Percentiles rank a stretch among this genome's conserved stretches.
Evolutionary conservation across 2,329 filamentous ascomycete genomes (phyloP).

Genomic region (Elsinoe arachidis): DNA sequence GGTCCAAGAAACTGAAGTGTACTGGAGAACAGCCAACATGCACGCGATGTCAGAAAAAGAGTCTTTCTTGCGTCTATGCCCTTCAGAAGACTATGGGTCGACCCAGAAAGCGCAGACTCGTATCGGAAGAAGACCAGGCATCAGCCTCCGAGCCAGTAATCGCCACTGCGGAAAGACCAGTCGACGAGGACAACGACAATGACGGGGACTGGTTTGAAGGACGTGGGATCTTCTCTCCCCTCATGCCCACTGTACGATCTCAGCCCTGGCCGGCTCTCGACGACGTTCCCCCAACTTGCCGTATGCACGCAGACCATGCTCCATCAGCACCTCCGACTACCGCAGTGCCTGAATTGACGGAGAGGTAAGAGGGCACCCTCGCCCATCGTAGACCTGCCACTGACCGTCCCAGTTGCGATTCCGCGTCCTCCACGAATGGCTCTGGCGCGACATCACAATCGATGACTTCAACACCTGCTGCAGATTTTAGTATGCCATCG

Average conservation of each 20-base stretch:
- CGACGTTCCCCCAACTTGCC: neutral
- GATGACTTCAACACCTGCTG: neutral
- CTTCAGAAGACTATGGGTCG: slow-evolving; percentile 43
- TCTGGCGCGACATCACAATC: neutral
- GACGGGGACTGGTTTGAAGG: slow-evolving; percentile 9
- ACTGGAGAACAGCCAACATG: slow-evolving; percentile 36
- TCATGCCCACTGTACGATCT: slow-evolving; percentile 2
- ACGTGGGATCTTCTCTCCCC: neutral
- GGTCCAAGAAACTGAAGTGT: slow-evolving; percentile 43
- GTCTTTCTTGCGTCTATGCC: slow-evolving; percentile 38
- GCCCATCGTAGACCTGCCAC: neutral
- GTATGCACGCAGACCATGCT: too few relatives aligned
- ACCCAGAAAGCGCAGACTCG: slow-evolving; percentile 36
- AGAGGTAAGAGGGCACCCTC: neutral
- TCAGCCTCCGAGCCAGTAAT: neutral
- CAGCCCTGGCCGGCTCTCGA: slow-evolving; percentile 7
- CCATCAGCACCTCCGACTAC: neutral
- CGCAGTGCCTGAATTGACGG: neutral
- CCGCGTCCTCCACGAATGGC: slow-evolving; percentile 1
- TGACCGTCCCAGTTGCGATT: neutral
- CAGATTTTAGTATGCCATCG: neutral
- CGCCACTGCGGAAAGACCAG: neutral
- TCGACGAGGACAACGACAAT: neutral
- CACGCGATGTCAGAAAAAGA: slow-evolving; percentile 34
- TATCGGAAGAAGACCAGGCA: neutral